Base-by-base conservation (phyloP, 2,329 filamentous ascomycete genomes). In the Madurella fahalii region DNA sequence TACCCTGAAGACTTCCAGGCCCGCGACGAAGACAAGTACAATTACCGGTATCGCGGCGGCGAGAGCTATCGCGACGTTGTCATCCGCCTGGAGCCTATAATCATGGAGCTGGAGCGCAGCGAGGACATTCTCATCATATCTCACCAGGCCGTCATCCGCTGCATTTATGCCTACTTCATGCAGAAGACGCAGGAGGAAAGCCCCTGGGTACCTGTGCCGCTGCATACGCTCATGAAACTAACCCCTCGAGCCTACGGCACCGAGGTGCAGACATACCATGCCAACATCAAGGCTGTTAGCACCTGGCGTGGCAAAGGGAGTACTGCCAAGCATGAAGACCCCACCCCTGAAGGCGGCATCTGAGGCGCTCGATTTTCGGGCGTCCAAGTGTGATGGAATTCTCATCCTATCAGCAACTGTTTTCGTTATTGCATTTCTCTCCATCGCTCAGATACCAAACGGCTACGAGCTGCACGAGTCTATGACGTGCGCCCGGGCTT, bases 161-260 rank as follows among this genome's bases (percentile, higher is more conserved):
- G 94, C 77, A 96, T 99, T 65, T 99, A 97, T 68, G 90, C 94
- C 31, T 99, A 99, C 72, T 99, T 97, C 71, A 96, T 96, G 88
- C 95, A 97, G 67, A 90, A 94, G 66, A 87, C 90, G 52, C 94
- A 97, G 72, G 85, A 92, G 64, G 83, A 90, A 72, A 94, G 89
- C 62, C 94, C 94, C 0, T 99, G 94, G 94, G 96, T 97, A 89
- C 93, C 96, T 67, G 94, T 99, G 9, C 94, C 94, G 7, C 79
- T 99, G 58, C 94, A 99, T 71, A 96, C 90, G 9, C 79, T 99
- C 46, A 97, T 99, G 74, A 96, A 96, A 74, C 80, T 99, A 49
- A 97, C 94, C 5, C 94, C 94, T 2, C 85, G 90, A 58, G 94
- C 94, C 8, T 99, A 99, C 70, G 89, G 89, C 47, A 99, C 94